Evolutionary conservation across 1,284 basidiomycete species (phyloP).

Genomic region (Puccinia novopanici): DNA sequence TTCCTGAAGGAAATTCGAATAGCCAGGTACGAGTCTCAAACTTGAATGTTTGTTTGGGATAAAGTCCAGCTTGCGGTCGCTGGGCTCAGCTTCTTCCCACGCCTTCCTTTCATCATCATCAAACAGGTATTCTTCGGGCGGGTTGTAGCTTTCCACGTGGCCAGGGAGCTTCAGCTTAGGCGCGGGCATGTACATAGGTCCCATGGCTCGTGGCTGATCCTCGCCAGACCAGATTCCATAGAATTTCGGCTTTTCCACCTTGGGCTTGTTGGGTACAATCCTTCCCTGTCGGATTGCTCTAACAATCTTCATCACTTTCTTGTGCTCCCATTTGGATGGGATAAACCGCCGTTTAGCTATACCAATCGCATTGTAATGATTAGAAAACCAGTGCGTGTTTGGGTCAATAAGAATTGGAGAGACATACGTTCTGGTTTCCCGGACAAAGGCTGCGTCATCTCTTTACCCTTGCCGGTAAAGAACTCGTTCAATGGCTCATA

Average conservation of each 20-base stretch:
- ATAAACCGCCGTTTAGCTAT: constrained; percentile 88
- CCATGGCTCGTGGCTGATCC: constrained; percentile 58
- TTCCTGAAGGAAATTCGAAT: constrained; percentile 88
- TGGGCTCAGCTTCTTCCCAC: constrained; percentile 82
- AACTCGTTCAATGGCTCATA: constrained; percentile 93
- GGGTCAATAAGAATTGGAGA: not conserved
- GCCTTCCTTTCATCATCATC: constrained; percentile 77
- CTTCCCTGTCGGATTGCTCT: constrained; percentile 94
- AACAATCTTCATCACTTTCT: constrained; percentile 99
- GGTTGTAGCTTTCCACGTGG: constrained; percentile 96
- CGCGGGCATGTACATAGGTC: constrained; percentile 74
- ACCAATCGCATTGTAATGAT: not conserved
- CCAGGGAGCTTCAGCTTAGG: constrained; percentile 87
- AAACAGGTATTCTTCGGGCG: constrained; percentile 95
- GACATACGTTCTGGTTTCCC: constrained; percentile 75
- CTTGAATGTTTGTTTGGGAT: constrained; percentile 83
- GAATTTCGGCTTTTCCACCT: constrained; percentile 72
- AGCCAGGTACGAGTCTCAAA: constrained; percentile 86
- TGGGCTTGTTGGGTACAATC: constrained; percentile 84
- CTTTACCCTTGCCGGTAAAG: constrained; percentile 94
- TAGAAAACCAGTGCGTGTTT: not conserved
- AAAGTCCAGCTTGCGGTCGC: constrained; percentile 88
- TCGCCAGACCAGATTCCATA: constrained; percentile 83
- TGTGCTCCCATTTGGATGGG: constrained; percentile 99
- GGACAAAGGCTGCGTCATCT: constrained; percentile 88